A percentile compares a stretch with the other conserved stretches of the same genome.
phyloP scores from a whole-genome alignment of 441 rosid genomes.

The Brassica hybrid region DNA sequence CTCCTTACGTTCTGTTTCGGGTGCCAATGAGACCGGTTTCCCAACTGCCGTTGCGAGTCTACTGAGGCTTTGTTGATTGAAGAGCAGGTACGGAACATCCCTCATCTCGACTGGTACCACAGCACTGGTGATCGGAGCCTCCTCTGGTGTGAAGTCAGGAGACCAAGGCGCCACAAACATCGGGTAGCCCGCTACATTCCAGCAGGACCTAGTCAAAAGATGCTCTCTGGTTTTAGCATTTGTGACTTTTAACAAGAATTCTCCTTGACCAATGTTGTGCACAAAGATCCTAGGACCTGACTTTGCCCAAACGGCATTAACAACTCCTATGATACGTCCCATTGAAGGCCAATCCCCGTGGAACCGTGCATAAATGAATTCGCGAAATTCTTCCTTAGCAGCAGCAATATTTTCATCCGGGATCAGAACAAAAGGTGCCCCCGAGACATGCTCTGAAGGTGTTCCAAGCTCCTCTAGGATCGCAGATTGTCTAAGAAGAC shows the following conservation, averaged over 20 bases:
- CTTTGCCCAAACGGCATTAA: not conserved
- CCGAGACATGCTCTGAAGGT: not conserved
- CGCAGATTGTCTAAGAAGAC: not conserved
- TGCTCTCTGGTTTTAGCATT: not conserved
- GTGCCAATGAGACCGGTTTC: too few relatives aligned
- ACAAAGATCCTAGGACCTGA: not conserved
- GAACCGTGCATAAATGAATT: not conserved
- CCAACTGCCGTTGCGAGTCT: too few relatives aligned
- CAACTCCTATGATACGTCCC: not conserved
- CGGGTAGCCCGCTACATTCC: not conserved
- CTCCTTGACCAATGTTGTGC: not conserved
- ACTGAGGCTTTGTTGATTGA: too few relatives aligned
- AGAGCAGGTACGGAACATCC: too few relatives aligned
- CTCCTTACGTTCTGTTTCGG: too few relatives aligned
- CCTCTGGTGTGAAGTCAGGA: not conserved
- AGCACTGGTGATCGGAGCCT: too few relatives aligned
- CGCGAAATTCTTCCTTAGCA: not conserved
- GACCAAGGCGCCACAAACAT: not conserved
- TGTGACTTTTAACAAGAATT: not conserved
- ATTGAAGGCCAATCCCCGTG: not conserved
- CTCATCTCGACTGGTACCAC: too few relatives aligned
- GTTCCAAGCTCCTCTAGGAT: not conserved
- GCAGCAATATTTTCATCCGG: not conserved
- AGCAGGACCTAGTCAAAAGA: not conserved
- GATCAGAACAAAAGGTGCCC: not conserved